These are phyloP conservation scores for Diaporthe ampelina DNA, from an alignment of 2,329 filamentous ascomycete genomes.

Conservation along the genomic window DNA sequence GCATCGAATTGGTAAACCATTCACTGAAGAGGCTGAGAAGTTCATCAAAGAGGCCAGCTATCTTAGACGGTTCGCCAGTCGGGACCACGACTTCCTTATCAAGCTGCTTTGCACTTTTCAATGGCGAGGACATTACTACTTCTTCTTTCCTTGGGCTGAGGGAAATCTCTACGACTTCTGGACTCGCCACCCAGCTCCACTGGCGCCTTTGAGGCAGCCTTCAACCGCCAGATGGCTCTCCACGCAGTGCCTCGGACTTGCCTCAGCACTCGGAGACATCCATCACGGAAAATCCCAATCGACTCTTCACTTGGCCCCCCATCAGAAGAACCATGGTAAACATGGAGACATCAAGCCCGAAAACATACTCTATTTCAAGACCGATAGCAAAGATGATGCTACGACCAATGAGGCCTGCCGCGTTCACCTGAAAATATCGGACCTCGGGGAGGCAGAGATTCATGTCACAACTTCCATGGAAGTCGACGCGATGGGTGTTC, in stretches of 20 bases:
- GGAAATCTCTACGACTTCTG: slow-evolving; percentile 8
- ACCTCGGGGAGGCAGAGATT: slow-evolving; percentile 14
- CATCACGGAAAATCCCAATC: background rate
- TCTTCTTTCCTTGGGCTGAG: slow-evolving; percentile 23
- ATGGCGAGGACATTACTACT: slow-evolving; percentile 17
- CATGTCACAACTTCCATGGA: background rate
- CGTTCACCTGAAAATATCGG: slow-evolving; percentile 16
- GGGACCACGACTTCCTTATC: slow-evolving; percentile 4
- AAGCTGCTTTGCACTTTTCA: slow-evolving; percentile 5
- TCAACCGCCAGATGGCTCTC: slow-evolving; percentile 1
- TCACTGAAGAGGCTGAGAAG: background rate
- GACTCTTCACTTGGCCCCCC: background rate
- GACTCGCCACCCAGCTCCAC: background rate
- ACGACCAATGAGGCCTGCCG: background rate
- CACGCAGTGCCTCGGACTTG: slow-evolving; percentile 4
- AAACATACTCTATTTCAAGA: slow-evolving; percentile 13
- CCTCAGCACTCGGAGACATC: background rate
- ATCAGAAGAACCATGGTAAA: slow-evolving; percentile 8
- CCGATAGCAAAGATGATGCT: background rate
- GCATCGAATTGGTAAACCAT: background rate
- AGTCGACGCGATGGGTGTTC: background rate
- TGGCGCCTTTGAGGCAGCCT: background rate
- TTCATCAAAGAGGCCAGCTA: slow-evolving; percentile 10
- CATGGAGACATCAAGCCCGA: slow-evolving; percentile 24
- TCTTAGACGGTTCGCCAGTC: slow-evolving; percentile 1